These are phyloP conservation scores for Trichoderma parareesei DNA, from an alignment of 495 filamentous ascomycete species.

Conservation along the genomic window DNA sequence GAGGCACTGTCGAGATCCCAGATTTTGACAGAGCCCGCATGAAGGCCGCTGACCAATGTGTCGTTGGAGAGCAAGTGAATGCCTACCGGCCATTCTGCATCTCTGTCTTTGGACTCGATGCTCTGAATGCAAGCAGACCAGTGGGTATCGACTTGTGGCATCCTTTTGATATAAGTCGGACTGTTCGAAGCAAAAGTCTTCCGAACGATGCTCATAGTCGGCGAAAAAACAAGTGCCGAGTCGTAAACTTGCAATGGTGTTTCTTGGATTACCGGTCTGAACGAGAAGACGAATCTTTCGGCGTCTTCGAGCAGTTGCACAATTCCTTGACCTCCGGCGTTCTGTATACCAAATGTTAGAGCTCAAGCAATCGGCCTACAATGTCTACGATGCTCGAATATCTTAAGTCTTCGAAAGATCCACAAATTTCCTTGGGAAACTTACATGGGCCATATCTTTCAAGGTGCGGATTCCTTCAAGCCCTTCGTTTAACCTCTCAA, in stretches of 20 bases:
- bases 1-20: no score
- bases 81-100: no score
- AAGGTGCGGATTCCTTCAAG: background rate
- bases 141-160: no score
- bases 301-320: background rate
- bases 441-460: background rate
- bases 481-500: constrained; percentile 10
- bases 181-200: background rate
- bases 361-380: background rate
- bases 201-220: constrained; percentile 8
- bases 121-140: no score
- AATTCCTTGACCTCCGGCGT: background rate
- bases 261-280: background rate
- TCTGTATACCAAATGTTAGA: background rate
- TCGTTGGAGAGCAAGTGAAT: no score
- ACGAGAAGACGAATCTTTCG: background rate
- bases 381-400: background rate
- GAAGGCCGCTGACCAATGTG: no score
- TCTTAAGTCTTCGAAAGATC: no score
- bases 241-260: constrained; percentile 3
- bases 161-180: no score
- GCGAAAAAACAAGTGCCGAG: constrained; percentile 11
- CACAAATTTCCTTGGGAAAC: background rate
- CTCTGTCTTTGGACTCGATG: no score
- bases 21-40: no score